Conservation (phyloP, 768 basidiomycete species). For the Boletus sensibilis region DNA sequence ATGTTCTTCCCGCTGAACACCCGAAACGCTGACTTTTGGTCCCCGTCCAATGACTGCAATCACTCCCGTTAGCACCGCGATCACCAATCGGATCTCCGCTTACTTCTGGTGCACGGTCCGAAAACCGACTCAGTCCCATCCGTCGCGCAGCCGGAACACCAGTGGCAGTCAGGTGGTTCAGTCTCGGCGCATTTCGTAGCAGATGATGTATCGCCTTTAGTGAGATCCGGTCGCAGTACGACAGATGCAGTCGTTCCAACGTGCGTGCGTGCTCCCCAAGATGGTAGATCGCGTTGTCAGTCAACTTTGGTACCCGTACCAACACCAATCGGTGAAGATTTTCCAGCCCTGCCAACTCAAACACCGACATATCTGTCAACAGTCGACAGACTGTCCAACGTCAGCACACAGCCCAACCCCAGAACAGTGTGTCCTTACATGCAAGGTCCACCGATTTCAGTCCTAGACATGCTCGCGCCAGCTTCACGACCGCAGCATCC, state of each 20-base stretch:
- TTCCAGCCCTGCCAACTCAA: constrained; percentile 70
- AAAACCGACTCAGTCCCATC: constrained; percentile 72
- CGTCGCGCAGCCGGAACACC: constrained; percentile 75
- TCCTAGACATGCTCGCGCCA: constrained; percentile 69
- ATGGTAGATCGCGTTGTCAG: constrained; percentile 78
- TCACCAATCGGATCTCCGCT: constrained; percentile 21
- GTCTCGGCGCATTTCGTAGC: constrained; percentile 52
- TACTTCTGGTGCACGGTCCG: constrained; percentile 66
- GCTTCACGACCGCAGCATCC: constrained; percentile 64
- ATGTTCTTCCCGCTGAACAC: constrained; percentile 78
- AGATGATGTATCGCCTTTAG: constrained; percentile 74
- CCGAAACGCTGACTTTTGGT: constrained; percentile 70
- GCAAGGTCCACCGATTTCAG: constrained; percentile 84
- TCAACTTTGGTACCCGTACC: constrained; percentile 77
- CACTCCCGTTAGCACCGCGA: constrained; percentile 2
- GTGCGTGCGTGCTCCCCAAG: constrained; percentile 68
- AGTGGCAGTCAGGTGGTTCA: constrained; percentile 77
- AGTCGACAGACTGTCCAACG: constrained; percentile 65
- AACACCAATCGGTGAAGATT: constrained; percentile 75
- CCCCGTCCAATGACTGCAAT: constrained; percentile 57
- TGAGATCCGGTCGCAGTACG: constrained; percentile 81
- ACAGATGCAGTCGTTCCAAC: constrained; percentile 81
- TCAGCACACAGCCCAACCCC: constrained; percentile 14
- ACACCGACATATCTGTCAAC: constrained; percentile 82
- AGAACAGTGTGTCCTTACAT: constrained; percentile 50